A percentile compares a stretch with the other conserved stretches of the same genome.
Evolutionary conservation across 768 basidiomycete genomes (phyloP).

Genomic region (Collybiopsis confluens): DNA sequence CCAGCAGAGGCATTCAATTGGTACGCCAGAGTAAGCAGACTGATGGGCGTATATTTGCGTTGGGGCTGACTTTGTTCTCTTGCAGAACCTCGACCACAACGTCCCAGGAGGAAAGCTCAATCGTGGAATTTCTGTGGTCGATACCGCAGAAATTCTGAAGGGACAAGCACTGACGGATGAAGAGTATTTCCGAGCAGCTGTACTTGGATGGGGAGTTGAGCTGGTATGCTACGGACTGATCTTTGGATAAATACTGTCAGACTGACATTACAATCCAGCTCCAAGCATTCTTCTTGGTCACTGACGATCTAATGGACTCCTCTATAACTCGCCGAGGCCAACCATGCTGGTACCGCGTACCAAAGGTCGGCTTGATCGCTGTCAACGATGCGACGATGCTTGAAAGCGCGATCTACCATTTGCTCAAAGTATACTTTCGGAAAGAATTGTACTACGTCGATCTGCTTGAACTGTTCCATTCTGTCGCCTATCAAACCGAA

Average conservation of each 20-base stretch:
- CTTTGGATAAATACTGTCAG: neutral
- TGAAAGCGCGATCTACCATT: slow-evolving; percentile 86
- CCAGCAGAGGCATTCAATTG: slow-evolving; percentile 81
- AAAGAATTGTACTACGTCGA: slow-evolving; percentile 80
- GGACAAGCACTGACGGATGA: slow-evolving; percentile 69
- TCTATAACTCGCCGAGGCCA: slow-evolving; percentile 92
- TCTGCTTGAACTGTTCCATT: slow-evolving; percentile 87
- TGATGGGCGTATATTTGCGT: neutral
- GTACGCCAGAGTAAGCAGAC: slow-evolving; percentile 65
- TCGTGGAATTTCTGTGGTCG: slow-evolving; percentile 90
- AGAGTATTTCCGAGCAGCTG: slow-evolving; percentile 84
- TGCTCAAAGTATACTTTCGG: slow-evolving; percentile 86
- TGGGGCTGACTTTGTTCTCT: neutral
- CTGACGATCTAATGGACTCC: slow-evolving; percentile 96
- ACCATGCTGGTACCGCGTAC: slow-evolving; percentile 86
- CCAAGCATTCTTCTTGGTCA: slow-evolving; percentile 96
- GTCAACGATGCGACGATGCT: slow-evolving; percentile 98
- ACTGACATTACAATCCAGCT: slow-evolving; percentile 45
- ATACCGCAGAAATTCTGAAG: slow-evolving; percentile 85
- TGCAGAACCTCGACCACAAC: slow-evolving; percentile 85
- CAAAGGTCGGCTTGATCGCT: slow-evolving; percentile 72
- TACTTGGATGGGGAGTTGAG: slow-evolving; percentile 95
- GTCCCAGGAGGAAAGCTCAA: slow-evolving; percentile 97
- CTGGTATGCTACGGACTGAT: slow-evolving; percentile 53
- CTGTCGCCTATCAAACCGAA: slow-evolving; percentile 88